Evolutionary conservation across 306 rosid species (phyloP), one percentile per base, ranked within the genome.

Genomic region (Pueraria montana): DNA sequence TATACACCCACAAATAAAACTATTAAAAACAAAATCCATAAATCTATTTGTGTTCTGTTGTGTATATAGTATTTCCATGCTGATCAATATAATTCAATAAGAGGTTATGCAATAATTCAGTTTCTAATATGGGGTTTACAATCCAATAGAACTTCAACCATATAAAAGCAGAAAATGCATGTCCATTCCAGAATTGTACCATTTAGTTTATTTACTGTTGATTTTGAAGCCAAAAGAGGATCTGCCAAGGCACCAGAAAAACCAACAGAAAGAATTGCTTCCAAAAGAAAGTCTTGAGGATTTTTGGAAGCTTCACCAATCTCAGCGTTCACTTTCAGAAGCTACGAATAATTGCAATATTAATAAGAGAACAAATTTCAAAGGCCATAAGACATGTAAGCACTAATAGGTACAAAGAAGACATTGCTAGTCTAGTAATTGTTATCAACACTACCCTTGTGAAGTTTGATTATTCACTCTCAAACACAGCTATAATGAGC

Each of bases 211-310:
- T n/a, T n/a, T n/a, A n/a, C n/a, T n/a, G n/a, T n/a, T n/a, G 94
- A 85, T 83, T 92, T 96, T 6, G 91, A 83, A 50, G 97, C 94
- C 89, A 91, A 67, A 80, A 95, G 92, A 67, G 98, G 94, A 87
- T 93, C 89, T 6, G 91, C 99, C 87, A 95, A 86, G 73, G 97
- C 96, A 80, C 99, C 97, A 68, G 91, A n/a, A 84, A 87, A 95
- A 61, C 96, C 98, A 89, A 90, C 97, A 65, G 91, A 88, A 87
- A 93, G 93, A 73, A 95, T 86, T 62, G 93, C 94, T 87, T 95
- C 99, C 90, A 92, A 73, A 74, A 95, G 93, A 72, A 93, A 84
- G 80, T 86, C 93, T 81, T 93, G 93, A 53, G 97, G 98, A 78
- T 89, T 92, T 84, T 89, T 89, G 77, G 93, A 89, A 79, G 92